Conservation (phyloP, 192 early-diverging fungal genomes). For the Backusella liffmaniae region DNA sequence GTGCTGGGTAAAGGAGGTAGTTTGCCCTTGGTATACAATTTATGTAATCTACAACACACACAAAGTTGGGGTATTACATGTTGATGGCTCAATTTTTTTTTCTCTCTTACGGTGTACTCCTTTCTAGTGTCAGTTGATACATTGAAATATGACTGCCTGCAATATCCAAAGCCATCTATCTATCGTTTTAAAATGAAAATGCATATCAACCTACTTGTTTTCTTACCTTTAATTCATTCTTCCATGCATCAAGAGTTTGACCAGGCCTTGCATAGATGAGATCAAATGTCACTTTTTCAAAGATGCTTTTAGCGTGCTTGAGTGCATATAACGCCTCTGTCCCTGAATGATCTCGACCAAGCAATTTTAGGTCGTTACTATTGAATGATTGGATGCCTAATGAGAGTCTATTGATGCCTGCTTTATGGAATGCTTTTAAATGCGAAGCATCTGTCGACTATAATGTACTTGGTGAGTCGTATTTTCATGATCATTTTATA, state of each 20-base stretch:
- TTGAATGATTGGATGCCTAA: conserved; percentile 56
- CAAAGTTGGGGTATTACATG: background rate
- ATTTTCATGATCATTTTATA: too few relatives aligned
- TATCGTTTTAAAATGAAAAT: background rate
- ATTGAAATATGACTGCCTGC: conserved; percentile 51
- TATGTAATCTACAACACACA: conserved; percentile 36
- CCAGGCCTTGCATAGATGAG: conserved; percentile 52
- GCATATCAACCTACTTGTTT: background rate
- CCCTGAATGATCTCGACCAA: conserved; percentile 48
- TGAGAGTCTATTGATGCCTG: conserved; percentile 53
- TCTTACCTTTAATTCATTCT: conserved; percentile 37
- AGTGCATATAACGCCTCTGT: conserved; percentile 42
- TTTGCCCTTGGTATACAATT: conserved; percentile 32
- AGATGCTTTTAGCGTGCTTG: conserved; percentile 39
- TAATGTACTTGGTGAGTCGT: background rate
- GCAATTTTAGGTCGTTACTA: conserved; percentile 28
- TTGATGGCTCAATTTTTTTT: too few relatives aligned
- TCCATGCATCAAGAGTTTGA: conserved; percentile 43
- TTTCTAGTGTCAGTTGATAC: conserved; percentile 54
- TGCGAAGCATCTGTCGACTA: conserved; percentile 26
- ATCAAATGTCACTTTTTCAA: conserved; percentile 48
- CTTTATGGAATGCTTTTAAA: conserved; percentile 33
- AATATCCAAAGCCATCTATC: conserved; percentile 39
- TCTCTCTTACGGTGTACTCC: conserved; percentile 45
- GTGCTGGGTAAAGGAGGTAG: conserved; percentile 28